These are phyloP conservation scores for Eucalyptus shirleyi DNA, from an alignment of 345 rosid genomes.

Conservation along the genomic window DNA sequence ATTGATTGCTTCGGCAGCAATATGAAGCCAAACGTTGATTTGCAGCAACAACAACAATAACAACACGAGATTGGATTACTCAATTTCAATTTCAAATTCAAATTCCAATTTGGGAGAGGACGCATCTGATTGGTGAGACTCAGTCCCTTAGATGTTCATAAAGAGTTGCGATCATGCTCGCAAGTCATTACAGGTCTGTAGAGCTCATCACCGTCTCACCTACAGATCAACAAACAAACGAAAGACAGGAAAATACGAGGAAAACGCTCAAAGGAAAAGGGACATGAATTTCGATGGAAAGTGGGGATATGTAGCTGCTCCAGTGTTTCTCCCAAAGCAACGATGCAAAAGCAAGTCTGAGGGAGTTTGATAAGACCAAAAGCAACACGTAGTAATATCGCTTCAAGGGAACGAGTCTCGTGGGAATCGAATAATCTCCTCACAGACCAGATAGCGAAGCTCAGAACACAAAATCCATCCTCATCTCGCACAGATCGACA, in stretches of 20 bases:
- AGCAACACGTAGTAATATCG: constrained; percentile 49
- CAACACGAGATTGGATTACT: neutral
- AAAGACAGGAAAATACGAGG: neutral
- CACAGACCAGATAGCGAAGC: constrained; percentile 94
- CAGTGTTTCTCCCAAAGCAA: constrained; percentile 5
- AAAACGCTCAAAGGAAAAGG: neutral
- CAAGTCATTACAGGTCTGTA: constrained; percentile 96
- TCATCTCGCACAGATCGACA: neutral
- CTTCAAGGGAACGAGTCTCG: constrained; percentile 90
- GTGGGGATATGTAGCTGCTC: constrained; percentile 31
- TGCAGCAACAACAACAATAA: neutral
- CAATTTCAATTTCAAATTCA: neutral
- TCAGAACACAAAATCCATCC: neutral
- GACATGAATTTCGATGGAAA: neutral
- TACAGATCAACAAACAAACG: neutral
- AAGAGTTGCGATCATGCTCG: constrained; percentile 67
- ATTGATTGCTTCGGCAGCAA: neutral
- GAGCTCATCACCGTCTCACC: constrained; percentile 50
- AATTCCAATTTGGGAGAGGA: neutral
- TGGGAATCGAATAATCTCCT: constrained; percentile 49
- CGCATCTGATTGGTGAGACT: constrained; percentile 3
- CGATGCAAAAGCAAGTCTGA: no score
- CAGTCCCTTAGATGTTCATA: constrained; percentile 97
- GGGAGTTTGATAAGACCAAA: neutral
- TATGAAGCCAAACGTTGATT: neutral